Evolutionary conservation across 2,329 filamentous ascomycete genomes (phyloP), one percentile per base, ranked within the genome.

Genomic region (Phialocephala sp.): DNA sequence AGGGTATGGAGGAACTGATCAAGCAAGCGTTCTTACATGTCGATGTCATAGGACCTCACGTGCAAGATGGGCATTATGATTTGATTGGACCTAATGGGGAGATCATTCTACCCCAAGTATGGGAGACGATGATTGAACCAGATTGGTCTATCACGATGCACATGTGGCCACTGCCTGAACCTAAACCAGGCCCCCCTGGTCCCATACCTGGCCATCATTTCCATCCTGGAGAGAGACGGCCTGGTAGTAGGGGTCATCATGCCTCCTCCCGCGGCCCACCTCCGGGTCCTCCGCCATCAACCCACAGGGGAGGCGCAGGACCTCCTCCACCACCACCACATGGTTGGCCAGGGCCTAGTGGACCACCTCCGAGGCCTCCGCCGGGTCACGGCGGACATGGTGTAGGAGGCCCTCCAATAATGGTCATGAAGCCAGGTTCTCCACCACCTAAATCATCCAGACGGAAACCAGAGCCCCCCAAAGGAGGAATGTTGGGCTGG

Each of bases 1-100:
- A 94, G 90, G 91, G 91, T 20, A 94, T 95, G 91, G 91, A 94
- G 77, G 89, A 92, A 56, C 84, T 95, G 43, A 94, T 95, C 76
- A 91, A 91, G 74, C 91, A 94, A 80, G 92, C 92, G 20, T 95
- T 95, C 75, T 77, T 90, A 22, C 90, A 94, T 71, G 89, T 95
- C 59, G 91, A 93, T 58, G 81, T 89, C 14, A 88, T 94, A 62
- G 90, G 90, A 0, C 89, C 88, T 18, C 90, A 93, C 71, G 91
- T 95, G 32, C 87, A 89, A 69, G 85, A 91, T 65, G 91, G 92
- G 0, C 90, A 92, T 74, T 95, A 93, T 77, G 92, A 95, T 76
- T 81, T 95, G 50, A 85, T 92, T 60, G 92, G 91, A 0, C 91
- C 92, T 4, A 87, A 92, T 72, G 90, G 90, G 47, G 90, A 95